These are phyloP conservation scores for Phycomyces blakesleeanus DNA, from an alignment of 192 early-diverging fungal genomes.

Conservation along the genomic window DNA sequence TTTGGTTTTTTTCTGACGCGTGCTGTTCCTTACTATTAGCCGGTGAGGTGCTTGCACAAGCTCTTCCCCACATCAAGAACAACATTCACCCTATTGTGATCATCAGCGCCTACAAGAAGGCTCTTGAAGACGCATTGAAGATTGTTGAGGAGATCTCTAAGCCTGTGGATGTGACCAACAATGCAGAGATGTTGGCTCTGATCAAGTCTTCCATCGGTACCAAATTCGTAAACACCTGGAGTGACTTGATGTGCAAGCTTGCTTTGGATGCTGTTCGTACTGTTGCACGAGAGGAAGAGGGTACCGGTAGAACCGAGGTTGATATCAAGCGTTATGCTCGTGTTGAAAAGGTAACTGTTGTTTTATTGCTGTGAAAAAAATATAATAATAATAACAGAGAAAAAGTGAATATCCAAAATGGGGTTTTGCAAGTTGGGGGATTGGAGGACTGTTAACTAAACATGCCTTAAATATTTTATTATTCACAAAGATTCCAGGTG, in stretches of 20 bases:
- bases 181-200: slow-evolving; percentile 85
- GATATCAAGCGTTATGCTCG: slow-evolving; percentile 98
- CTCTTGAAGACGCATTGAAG: slow-evolving; percentile 86
- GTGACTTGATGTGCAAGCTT: slow-evolving; percentile 94
- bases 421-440: no score
- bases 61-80: slow-evolving; percentile 90
- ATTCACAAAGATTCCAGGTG: slow-evolving; percentile 98
- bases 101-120: slow-evolving; percentile 88
- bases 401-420: no score
- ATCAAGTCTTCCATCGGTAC: slow-evolving; percentile 95
- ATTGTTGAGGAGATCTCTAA: slow-evolving; percentile 83
- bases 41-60: slow-evolving; percentile 91
- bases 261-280: slow-evolving; percentile 95
- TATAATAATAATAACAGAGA: no score
- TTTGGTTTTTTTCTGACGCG: slow-evolving; percentile 1
- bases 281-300: slow-evolving; percentile 63
- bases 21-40: slow-evolving; percentile 48
- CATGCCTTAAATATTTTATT: not conserved
- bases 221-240: slow-evolving; percentile 95
- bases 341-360: slow-evolving; percentile 82
- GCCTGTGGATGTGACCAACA: slow-evolving; percentile 79
- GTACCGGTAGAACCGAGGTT: slow-evolving; percentile 76
- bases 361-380: not conserved
- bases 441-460: not conserved
- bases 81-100: slow-evolving; percentile 98